These are phyloP conservation scores for Neurospora sublineolata DNA, from an alignment of 495 filamentous ascomycete genomes.

Conservation along the genomic window DNA sequence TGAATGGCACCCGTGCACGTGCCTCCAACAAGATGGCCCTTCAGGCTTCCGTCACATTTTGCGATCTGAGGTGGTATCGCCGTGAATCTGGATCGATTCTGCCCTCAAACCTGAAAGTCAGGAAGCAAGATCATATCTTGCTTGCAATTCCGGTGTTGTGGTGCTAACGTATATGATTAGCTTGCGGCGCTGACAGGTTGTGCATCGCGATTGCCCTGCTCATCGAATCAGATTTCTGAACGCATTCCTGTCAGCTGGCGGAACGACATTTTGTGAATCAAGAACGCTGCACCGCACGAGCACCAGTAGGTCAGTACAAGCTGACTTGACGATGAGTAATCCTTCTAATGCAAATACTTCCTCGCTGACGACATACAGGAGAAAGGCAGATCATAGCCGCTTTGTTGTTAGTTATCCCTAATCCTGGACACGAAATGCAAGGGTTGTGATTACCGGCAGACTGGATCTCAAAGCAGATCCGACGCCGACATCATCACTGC, in stretches of 20 bases:
- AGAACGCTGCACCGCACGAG: neutral
- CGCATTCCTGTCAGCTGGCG: neutral
- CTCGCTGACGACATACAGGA: neutral
- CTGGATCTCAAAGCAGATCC: neutral
- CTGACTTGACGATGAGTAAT: neutral
- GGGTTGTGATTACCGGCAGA: neutral
- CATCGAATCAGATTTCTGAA: neutral
- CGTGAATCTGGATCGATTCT: neutral
- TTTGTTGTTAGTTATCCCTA: neutral
- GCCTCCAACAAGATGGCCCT: neutral
- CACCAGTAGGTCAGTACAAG: neutral
- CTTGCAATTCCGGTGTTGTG: neutral
- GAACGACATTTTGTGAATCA: neutral
- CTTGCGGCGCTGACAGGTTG: neutral
- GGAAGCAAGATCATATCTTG: neutral
- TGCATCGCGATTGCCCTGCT: neutral
- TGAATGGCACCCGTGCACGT: too few species aligned
- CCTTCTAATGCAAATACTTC: neutral
- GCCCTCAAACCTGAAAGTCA: neutral
- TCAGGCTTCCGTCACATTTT: neutral
- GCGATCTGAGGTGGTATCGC: neutral
- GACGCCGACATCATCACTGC: neutral
- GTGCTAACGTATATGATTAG: neutral
- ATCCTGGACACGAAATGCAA: neutral
- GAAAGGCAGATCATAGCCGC: neutral